Base-by-base conservation (phyloP, 192 early-diverging fungal genomes). In the Coemansia guatemalensis region DNA sequence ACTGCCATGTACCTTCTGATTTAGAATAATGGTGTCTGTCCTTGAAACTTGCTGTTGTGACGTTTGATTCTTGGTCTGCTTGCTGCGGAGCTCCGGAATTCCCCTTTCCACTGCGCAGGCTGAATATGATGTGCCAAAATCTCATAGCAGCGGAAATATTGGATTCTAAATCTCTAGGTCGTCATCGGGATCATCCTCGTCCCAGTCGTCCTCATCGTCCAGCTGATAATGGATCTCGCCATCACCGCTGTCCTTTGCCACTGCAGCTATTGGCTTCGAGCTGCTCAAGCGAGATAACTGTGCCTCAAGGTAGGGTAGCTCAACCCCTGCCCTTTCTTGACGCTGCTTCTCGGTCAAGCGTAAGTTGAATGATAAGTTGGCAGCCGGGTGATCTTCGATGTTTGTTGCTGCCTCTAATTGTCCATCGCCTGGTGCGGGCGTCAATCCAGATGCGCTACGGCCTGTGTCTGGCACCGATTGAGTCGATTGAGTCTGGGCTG, bases 141-240 rank as follows among this genome's bases (percentile, higher is more conserved):
- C n/a, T n/a, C n/a, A n/a, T n/a, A n/a, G n/a, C n/a, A n/a, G n/a
- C n/a, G n/a, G n/a, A n/a, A 56, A 30, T 56, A 52, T 14, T 8
- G 1, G 44, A 12, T 23, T 8, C 60, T 66, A 95, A 56, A 95
- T 92, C 56, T 89, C 89, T 32, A 95, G 82, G 81, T 95, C 93
- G 54, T 92, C 93, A 72, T 95, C 93, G 8, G 92, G 92, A 68
- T 95, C 93, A 53, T 95, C 94, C 30, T 88, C 86, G 70, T 96
- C 95, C 84, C 89, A 92, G 64, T 96, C 95, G 60, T 96, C 93
- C 6, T 84, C 85, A 14, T 87, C 89, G 66, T 94, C 95, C 21
- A 90, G 88, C 54, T 92, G 88, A 69, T 96, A 96, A 58, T 93
- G 88, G 23, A 87, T 82, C 11, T 87, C 88, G 44, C 73, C 74